phyloP scores from a whole-genome alignment of 345 rosid genomes.

The Tarenaya hassleriana region DNA sequence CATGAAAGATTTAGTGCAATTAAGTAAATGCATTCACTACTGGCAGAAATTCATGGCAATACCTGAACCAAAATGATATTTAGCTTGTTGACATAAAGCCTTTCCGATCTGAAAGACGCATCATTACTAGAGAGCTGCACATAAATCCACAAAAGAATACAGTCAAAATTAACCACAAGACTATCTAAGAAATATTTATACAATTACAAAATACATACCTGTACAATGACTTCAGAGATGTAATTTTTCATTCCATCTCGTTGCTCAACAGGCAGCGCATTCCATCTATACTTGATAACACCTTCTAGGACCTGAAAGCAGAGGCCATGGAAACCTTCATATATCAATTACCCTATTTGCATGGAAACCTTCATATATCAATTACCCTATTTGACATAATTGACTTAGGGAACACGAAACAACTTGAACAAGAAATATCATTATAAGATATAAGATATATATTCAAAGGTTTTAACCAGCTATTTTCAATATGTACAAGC shows the following conservation, averaged over 20 bases:
- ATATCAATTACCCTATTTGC: conserved; percentile 9
- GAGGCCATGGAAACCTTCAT: conserved; percentile 8
- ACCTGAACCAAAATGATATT: conserved; percentile 98
- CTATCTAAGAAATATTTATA: background rate
- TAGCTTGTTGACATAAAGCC: conserved; percentile 91
- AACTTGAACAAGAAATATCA: background rate
- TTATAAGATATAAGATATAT: background rate
- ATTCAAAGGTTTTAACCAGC: background rate
- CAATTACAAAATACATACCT: conserved; percentile 38
- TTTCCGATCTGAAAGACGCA: conserved; percentile 72
- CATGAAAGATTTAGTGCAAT: too few species aligned
- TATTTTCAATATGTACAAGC: conserved; percentile 2
- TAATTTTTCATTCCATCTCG: conserved; percentile 99
- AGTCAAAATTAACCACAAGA: background rate
- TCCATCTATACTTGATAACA: conserved; percentile 98
- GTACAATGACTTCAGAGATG: conserved; percentile 97
- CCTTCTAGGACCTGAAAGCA: conserved; percentile 83
- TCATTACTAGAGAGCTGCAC: conserved; percentile 86
- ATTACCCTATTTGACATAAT: background rate
- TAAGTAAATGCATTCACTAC: background rate
- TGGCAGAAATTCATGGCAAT: conserved; percentile 8
- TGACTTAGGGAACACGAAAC: conserved; percentile 13
- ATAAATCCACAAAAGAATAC: conserved; percentile 4
- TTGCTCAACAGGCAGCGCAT: conserved; percentile 90
- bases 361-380: conserved; percentile 6